Base-by-base conservation (phyloP, 2,329 filamentous ascomycete species). In the Aspergillus sp. region DNA sequence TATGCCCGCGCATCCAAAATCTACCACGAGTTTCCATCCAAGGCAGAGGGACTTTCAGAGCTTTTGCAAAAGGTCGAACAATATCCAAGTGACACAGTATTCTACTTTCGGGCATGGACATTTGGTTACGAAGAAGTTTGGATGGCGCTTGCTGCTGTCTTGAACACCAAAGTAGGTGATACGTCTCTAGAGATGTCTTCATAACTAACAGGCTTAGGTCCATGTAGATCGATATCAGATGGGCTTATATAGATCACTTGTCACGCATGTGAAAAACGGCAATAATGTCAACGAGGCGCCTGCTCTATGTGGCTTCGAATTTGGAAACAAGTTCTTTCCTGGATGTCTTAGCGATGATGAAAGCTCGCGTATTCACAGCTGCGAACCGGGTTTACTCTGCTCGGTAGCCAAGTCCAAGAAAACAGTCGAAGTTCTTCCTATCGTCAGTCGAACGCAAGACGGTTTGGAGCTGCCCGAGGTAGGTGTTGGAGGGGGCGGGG, bases 121-220 rank as follows among this genome's bases (percentile, higher is more conserved):
- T 93, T 93, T 59, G 88, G 87, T 0, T 95, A 96, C 50, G 90
- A 97, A 61, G 86, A 95, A 41, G 89, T 95, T 0, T 96, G 90
- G 90, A 72, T 90, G 46, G 85, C 88, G 0, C 68, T 97, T 1
- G 83, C 89, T 0, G 78, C 82, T 19, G 79, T 82, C 8, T 70
- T 96, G 0, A 68, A 79, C 5, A 84, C 83, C 3, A 77, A 74
- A 59, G 83, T 84, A 65, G 45, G 58, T 43, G 6, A 2, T 26
- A 27, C 5, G 28, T 7, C 32, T 7, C 7, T 33, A 27, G 31
- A 27, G 28, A 9, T 30, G 13, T 27, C 6, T 11, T 7, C 19
- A 7, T 9, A 6, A n/a, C n/a, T 36, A 27, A 34, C 34, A 28
- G 5, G 6, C 1, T 19, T 1, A 85, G 73, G 79, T 95, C 2